Evolutionary conservation across 306 rosid genomes (phyloP).

Genomic region (Lagenaria siceraria): DNA sequence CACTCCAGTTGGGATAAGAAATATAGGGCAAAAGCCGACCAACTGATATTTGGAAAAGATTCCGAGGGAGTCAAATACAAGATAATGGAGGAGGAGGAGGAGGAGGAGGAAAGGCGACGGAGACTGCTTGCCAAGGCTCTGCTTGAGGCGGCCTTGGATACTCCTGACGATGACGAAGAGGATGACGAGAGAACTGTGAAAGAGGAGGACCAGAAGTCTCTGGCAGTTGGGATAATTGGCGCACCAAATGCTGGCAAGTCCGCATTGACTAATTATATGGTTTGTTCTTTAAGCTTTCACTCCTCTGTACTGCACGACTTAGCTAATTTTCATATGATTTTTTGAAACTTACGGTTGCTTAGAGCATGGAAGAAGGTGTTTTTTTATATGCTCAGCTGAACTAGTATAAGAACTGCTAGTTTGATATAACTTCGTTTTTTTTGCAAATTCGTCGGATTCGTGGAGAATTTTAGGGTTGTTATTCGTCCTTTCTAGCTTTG

Average conservation of each 20-base stretch:
- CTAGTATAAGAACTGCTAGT: background rate
- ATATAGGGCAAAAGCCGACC: conserved; percentile 42
- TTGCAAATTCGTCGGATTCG: background rate
- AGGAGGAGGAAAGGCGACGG: conserved; percentile 41
- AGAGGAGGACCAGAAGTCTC: conserved; percentile 79
- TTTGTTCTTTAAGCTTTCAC: conserved; percentile 13
- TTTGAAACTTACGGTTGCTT: background rate
- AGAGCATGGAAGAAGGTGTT: background rate
- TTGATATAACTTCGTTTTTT: background rate
- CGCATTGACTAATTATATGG: conserved; percentile 80
- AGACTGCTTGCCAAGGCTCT: conserved; percentile 61
- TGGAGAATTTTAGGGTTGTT: background rate
- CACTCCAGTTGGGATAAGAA: conserved; percentile 43
- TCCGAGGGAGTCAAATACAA: conserved; percentile 26
- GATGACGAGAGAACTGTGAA: conserved; percentile 24
- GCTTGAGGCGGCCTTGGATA: conserved; percentile 52
- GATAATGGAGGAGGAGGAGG: conserved; percentile 29
- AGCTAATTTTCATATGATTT: background rate
- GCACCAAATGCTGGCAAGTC: conserved; percentile 98
- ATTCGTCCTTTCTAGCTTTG: background rate
- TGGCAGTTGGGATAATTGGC: conserved; percentile 81
- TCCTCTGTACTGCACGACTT: background rate
- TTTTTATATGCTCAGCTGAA: background rate
- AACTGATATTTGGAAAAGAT: conserved; percentile 24
- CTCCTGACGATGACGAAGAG: conserved; percentile 21